Conservation (phyloP, 108 stramenopile species). For the Cyclotella kingstonii region DNA sequence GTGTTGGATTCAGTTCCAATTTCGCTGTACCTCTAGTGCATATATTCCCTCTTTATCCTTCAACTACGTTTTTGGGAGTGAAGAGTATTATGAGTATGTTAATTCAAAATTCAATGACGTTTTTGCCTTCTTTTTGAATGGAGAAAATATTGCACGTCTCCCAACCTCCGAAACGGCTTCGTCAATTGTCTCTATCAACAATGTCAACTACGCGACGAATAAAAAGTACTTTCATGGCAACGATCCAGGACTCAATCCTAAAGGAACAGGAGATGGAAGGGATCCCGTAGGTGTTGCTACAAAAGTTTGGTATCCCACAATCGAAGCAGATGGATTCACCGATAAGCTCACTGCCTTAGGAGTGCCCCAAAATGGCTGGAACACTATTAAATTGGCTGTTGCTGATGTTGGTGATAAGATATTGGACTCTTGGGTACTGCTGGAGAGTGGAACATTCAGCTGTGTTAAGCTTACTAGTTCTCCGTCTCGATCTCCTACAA, state of each 20-base stretch:
- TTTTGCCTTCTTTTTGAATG: constrained; percentile 38
- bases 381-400: constrained; percentile 35
- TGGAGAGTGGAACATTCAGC: constrained; percentile 27
- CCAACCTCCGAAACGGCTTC: constrained; percentile 5
- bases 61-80: constrained; percentile 36
- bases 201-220: constrained; percentile 39
- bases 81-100: constrained; percentile 49
- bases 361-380: constrained; percentile 6
- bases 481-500: constrained; percentile 3
- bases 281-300: constrained; percentile 4
- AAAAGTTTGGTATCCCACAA: constrained; percentile 7
- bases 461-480: constrained; percentile 27
- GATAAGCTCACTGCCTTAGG: constrained; percentile 25
- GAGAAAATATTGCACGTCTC: constrained; percentile 25
- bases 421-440: constrained; percentile 39
- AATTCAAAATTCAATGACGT: constrained; percentile 37
- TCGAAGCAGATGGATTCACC: constrained; percentile 47
- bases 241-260: constrained; percentile 28
- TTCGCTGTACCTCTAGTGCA: constrained; percentile 20
- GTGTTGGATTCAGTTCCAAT: constrained; percentile 30
- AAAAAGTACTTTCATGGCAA: constrained; percentile 36
- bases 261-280: constrained; percentile 3
- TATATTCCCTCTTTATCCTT: constrained; percentile 30
- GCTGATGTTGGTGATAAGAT: constrained; percentile 31
- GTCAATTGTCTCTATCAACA: constrained; percentile 28